phyloP scores from a whole-genome alignment of 176 grass and related monocot species.

The Leersia perrieri region DNA sequence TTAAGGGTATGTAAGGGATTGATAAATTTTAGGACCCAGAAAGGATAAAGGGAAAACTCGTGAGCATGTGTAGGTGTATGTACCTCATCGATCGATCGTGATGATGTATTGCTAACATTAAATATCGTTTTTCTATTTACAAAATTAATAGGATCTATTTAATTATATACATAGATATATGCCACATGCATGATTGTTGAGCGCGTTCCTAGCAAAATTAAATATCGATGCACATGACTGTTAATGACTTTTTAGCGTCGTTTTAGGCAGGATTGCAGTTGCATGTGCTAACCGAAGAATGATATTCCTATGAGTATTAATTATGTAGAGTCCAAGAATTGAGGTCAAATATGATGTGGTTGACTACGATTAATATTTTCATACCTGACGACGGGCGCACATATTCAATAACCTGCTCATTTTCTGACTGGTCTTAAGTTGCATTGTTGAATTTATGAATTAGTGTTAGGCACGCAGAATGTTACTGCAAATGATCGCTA shows the following conservation, averaged over 20 bases:
- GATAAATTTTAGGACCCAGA: no score
- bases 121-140: neutral
- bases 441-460: neutral
- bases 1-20: no score
- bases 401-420: neutral
- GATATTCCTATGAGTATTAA: neutral
- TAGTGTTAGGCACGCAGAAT: neutral
- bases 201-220: neutral
- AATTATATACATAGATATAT: neutral
- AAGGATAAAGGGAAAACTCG: no score
- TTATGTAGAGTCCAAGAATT: neutral
- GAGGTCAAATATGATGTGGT: neutral
- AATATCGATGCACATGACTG: conserved; percentile 6
- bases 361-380: neutral
- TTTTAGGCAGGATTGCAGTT: neutral
- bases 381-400: neutral
- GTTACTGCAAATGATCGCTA: neutral
- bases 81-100: neutral
- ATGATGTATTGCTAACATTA: neutral
- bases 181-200: neutral
- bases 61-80: no score
- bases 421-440: neutral
- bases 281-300: neutral
- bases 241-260: neutral
- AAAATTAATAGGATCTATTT: neutral